These are phyloP conservation scores for Trifolium fragiferum DNA, from an alignment of 306 rosid genomes.

Conservation along the genomic window DNA sequence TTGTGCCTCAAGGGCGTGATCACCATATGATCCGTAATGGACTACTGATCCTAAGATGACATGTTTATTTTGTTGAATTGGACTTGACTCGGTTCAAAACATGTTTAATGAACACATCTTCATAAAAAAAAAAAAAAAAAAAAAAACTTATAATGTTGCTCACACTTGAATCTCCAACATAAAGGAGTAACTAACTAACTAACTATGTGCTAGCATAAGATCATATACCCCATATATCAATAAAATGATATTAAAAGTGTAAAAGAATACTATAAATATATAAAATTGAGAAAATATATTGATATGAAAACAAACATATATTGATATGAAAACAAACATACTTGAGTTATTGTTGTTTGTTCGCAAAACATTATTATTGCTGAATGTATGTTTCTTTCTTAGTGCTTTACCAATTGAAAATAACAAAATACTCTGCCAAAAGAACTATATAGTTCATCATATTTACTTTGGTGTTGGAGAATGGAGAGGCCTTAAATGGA, in stretches of 20 bases:
- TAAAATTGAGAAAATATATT: background rate
- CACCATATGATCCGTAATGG: no score
- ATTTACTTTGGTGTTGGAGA: constrained; percentile 6
- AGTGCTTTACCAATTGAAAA: background rate
- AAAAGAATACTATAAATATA: background rate
- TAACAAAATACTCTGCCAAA: constrained; percentile 2
- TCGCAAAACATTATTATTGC: constrained; percentile 32
- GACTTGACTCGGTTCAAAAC: no score
- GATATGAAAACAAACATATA: constrained; percentile 3
- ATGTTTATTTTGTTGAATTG: no score
- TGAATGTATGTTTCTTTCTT: constrained; percentile 31
- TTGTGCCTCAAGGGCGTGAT: no score
- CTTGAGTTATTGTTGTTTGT: constrained; percentile 11
- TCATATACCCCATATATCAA: background rate
- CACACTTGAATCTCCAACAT: background rate
- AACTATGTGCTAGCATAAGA: background rate
- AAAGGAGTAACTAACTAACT: background rate
- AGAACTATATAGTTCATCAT: constrained; percentile 14
- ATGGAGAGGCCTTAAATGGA: constrained; percentile 28
- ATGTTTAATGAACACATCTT: no score
- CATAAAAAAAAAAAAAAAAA: no score
- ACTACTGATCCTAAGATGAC: no score
- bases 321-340: constrained; percentile 9
- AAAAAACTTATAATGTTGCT: no score
- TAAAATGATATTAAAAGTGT: no score